Evolutionary conservation across 176 grass and related monocot species (phyloP).

Genomic region (Cenchrus fungigraminus): DNA sequence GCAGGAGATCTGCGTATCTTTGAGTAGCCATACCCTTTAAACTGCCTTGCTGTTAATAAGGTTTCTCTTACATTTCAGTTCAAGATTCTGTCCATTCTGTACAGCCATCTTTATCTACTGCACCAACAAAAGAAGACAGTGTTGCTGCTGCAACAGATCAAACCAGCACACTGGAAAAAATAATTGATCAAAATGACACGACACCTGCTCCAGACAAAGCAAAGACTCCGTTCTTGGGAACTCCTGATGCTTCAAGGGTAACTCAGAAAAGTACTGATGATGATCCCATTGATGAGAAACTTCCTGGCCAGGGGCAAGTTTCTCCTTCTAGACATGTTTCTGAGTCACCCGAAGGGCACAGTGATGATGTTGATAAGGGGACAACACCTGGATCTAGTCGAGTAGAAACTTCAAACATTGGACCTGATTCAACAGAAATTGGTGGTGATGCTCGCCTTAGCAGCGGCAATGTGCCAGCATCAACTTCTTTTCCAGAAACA

Average conservation of each 20-base stretch:
- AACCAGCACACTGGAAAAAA: neutral
- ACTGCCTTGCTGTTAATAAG: neutral
- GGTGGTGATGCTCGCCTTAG: neutral
- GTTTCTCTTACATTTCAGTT: conserved; percentile 20
- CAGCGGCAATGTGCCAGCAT: neutral
- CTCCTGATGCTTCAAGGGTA: neutral
- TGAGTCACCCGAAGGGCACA: neutral
- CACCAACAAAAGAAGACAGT: conserved; percentile 16
- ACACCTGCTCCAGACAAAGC: neutral
- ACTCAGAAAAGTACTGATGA: conserved; percentile 20
- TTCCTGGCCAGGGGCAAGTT: neutral
- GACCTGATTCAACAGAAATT: neutral
- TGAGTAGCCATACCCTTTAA: neutral
- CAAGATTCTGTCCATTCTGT: conserved; percentile 24
- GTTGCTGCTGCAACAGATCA: neutral
- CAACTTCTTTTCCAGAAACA: neutral
- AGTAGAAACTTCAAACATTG: neutral
- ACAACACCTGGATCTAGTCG: neutral
- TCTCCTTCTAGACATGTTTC: neutral
- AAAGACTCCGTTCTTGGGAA: neutral
- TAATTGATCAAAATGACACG: neutral
- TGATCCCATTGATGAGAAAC: conserved; percentile 22
- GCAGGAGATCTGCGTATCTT: too few species aligned
- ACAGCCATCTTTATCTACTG: neutral
- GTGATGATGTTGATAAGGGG: conserved; percentile 3